Base-by-base conservation (phyloP, 2,329 filamentous ascomycete genomes). In the Paecilomyces fulvus region DNA sequence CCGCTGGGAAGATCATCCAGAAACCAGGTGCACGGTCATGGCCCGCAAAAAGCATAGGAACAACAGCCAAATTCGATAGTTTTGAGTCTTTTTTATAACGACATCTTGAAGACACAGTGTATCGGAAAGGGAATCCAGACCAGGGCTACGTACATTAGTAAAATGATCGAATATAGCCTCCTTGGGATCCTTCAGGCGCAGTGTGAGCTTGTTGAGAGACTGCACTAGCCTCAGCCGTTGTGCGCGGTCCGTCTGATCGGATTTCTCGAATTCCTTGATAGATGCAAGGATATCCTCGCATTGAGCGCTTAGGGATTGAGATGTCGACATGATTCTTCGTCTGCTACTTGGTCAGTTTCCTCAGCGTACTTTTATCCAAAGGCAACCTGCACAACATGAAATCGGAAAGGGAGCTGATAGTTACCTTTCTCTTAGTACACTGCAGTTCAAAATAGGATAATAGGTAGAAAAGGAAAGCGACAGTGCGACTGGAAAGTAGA, bases 141-240 rank as follows among this genome's bases (percentile, higher is more conserved):
- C 17, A 52, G 11, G 14, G 10, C 23, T 49, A 12, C 56, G 48
- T 56, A 67, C 64, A 59, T 66, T 66, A 11, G 59, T 65, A 14
- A 66, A 55, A 49, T 67, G 64, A 52, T 63, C 55, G 43, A 66
- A 67, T 58, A 67, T 67, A 11, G 62, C 63, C 33, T 66, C 62
- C 33, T 56, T 60, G 2, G 65, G 64, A 51, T 62, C 59, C 58
- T 66, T 65, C 49, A 67, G 37, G 14, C 61, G 57, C 25, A 62
- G 56, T 10, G 62, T 59, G 17, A 67, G 54, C 6, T 54, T 59
- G 10, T 59, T 53, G 50, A 60, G 30, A 1, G 57, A 59, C 50
- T 60, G 58, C 14, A 60, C 53, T 31, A 60, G 37, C 28, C 30
- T 51, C 30, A 60, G 37, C 48, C 58, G 56, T 43, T 60, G 56